Conservation (phyloP, 495 filamentous ascomycete species). For the Penicillium turbatum region DNA sequence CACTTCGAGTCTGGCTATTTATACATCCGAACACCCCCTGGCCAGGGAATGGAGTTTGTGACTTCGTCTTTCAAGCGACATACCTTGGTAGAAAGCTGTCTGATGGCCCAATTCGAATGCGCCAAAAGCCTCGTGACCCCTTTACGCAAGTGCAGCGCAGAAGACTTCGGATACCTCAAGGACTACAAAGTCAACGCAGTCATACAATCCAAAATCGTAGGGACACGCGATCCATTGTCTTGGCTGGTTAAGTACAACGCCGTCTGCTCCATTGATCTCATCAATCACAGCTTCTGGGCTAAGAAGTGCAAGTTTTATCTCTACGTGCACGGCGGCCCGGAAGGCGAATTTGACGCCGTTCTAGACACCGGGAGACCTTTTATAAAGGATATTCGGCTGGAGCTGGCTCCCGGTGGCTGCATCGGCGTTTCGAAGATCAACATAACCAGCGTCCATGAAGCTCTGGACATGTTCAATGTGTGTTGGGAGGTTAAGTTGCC, state of each 20-base stretch:
- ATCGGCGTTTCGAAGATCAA: conserved; percentile 24
- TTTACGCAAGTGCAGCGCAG: conserved; percentile 26
- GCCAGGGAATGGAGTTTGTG: conserved; percentile 32
- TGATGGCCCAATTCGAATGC: conserved; percentile 32
- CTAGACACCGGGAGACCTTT: conserved; percentile 6
- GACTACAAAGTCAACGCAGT: conserved; percentile 33
- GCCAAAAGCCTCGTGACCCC: conserved; percentile 25
- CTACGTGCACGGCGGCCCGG: conserved; percentile 33
- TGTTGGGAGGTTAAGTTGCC: conserved; percentile 25
- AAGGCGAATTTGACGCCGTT: conserved; percentile 23
- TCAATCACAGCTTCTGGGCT: conserved; percentile 32
- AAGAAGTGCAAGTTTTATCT: conserved; percentile 32
- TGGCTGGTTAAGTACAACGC: conserved; percentile 26
- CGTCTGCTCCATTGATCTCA: conserved; percentile 29
- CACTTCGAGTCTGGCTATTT: conserved; percentile 26
- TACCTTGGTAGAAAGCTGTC: conserved; percentile 29
- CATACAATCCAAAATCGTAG: conserved; percentile 11
- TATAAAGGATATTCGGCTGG: conserved; percentile 23
- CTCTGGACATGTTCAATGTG: conserved; percentile 27
- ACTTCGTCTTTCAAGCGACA: conserved; percentile 27
- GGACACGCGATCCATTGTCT: not conserved
- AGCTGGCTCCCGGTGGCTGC: not conserved
- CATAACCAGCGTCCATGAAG: conserved; percentile 23
- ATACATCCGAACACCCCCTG: conserved; percentile 28
- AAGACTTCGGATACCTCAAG: conserved; percentile 30